Evolutionary conservation across 2,329 filamentous ascomycete species (phyloP), one percentile per base, ranked within the genome.

Genomic region (Talaromyces sp.): DNA sequence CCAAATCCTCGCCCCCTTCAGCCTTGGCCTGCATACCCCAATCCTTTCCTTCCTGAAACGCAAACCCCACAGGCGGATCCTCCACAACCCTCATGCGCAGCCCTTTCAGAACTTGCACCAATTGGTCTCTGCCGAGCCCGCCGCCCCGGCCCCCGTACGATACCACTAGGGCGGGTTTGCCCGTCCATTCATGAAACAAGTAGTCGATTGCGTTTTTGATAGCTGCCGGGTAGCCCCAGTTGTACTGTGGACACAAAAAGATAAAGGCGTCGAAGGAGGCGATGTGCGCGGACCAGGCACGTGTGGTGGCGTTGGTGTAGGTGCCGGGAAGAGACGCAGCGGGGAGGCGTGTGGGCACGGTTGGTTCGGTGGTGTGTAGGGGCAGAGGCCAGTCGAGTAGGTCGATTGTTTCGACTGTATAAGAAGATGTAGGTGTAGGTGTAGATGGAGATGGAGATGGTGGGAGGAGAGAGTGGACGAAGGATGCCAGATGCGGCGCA

Each of bases 121-220:
- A 50, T 27, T 62, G 60, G 14, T 42, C 56, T 3, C 50, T 56
- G 5, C 50, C 60, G 31, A 23, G 36, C 5, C 40, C 51, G 2
- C 74, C 73, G 1, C 74, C 74, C 52, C 69, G 68, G 3, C 75
- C 75, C 10, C 83, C 83, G 68, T 85, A 85, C 61, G 75, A 81
- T 47, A 86, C 75, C 56, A 85, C 73, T 36, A 73, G 70, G 27
- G 75, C 76, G 0, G 82, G 80, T 70, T 85, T 85, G 14, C 77
- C 80, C n/a, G 70, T 76, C 80, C 82, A 85, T 67, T 85, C 83
- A 67, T 85, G 74, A 66, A 77, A 78, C 1, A 87, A 75, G 66
- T 83, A 86, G 69, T 87, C 84, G 65, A 87, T 77, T 7, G 84
- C 83, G 68, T 85, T 87, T 74, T 87, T 87, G 59, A 81, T 73